Percentiles rank a stretch among this genome's conserved stretches.
phyloP scores from a whole-genome alignment of 192 early-diverging fungal genomes.

The Backusella tuberculispora region DNA sequence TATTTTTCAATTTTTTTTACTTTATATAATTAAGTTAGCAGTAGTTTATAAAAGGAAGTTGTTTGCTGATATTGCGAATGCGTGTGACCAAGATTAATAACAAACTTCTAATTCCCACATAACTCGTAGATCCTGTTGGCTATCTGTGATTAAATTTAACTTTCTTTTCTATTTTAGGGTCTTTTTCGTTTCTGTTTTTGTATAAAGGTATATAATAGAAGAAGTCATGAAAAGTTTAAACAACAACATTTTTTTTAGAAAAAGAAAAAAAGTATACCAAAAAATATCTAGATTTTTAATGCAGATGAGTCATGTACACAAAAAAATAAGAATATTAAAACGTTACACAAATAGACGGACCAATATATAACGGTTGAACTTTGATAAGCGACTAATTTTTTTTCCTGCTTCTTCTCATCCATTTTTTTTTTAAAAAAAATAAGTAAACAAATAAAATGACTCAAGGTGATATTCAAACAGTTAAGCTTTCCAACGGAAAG shows the following conservation, averaged over 20 bases:
- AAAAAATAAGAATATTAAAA: not conserved
- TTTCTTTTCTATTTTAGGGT: conserved; percentile 1
- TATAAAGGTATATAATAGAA: not conserved
- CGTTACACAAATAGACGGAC: not conserved
- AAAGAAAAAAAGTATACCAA: not conserved
- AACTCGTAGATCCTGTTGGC: not conserved
- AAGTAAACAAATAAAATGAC: conserved; percentile 21
- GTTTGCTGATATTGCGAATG: not conserved
- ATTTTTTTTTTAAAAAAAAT: not conserved
- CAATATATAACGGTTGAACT: not conserved
- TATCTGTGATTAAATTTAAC: not conserved
- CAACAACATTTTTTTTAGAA: not conserved
- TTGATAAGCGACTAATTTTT: not conserved
- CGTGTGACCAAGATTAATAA: conserved; percentile 12
- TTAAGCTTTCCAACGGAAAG: conserved; percentile 29
- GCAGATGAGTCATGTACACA: not conserved
- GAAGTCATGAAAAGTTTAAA: not conserved
- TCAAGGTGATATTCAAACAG: conserved; percentile 38
- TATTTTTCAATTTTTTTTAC: not conserved
- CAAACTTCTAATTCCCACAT: conserved; percentile 11
- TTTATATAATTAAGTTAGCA: too few species aligned
- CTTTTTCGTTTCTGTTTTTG: not conserved
- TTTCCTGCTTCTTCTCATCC: not conserved
- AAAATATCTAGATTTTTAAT: not conserved
- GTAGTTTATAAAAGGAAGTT: not conserved